A percentile compares a stretch with the other conserved stretches of the same genome.
These are phyloP conservation scores for Colletotrichum cereale DNA, from an alignment of 2,329 filamentous ascomycete species.

Conservation along the genomic window DNA sequence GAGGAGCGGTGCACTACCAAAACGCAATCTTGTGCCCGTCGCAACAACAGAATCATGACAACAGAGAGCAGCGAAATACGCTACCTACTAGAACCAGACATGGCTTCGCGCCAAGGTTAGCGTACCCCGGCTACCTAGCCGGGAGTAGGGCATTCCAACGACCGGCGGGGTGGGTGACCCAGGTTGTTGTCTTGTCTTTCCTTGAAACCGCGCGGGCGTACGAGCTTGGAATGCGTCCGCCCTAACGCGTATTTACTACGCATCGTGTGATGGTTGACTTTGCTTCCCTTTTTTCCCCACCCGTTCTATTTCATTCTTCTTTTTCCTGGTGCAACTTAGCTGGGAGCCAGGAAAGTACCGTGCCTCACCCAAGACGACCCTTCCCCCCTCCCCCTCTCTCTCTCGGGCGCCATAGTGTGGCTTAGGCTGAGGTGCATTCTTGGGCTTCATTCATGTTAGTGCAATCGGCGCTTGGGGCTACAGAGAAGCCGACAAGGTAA, in stretches of 20 bases:
- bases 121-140: not conserved
- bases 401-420: slow-evolving; percentile 23
- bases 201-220: slow-evolving; percentile 5
- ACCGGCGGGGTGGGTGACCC: not conserved
- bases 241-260: not conserved
- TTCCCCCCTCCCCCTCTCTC: too few relatives aligned
- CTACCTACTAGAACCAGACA: not conserved
- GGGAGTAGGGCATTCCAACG: slow-evolving; percentile 22
- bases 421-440: slow-evolving; percentile 35
- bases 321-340: not conserved
- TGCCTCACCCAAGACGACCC: not conserved
- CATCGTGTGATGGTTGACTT: not conserved
- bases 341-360: slow-evolving; percentile 13
- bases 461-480: not conserved
- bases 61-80: not conserved
- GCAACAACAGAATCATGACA: not conserved
- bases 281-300: not conserved
- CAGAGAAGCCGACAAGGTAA: slow-evolving; percentile 28
- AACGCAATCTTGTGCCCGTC: not conserved
- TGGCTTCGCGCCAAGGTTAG: slow-evolving; percentile 20
- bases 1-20: not conserved
- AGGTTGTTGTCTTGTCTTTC: slow-evolving; percentile 2
- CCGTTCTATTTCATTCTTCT: not conserved
- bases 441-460: not conserved
- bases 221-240: slow-evolving; percentile 10